Evolutionary conservation across 73 alveolate genomes (phyloP).

Genomic region (Effrenium voratum): DNA sequence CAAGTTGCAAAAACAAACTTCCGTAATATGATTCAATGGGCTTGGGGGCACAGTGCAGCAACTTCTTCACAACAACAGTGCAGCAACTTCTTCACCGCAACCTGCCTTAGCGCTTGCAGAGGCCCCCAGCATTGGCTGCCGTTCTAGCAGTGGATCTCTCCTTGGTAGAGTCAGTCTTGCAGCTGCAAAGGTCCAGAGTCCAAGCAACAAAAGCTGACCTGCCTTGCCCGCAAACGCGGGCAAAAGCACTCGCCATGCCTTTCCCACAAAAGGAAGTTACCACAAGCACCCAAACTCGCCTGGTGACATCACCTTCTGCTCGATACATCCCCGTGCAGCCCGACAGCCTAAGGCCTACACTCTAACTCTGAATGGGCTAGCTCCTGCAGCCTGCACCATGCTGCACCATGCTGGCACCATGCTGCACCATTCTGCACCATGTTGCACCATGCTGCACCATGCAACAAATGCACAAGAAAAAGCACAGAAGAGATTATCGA

Average conservation of each 20-base stretch:
- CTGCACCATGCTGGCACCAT: too few relatives aligned
- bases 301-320: not conserved
- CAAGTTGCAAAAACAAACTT: too few relatives aligned
- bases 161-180: not conserved
- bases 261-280: not conserved
- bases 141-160: not conserved
- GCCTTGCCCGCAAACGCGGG: not conserved
- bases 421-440: too few relatives aligned
- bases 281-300: too few relatives aligned
- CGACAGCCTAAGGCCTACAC: too few relatives aligned
- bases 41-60: not conserved
- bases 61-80: slow-evolving; percentile 14
- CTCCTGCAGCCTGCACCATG: too few relatives aligned
- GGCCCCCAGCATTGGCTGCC: slow-evolving; percentile 27
- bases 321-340: not conserved
- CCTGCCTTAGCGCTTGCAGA: not conserved
- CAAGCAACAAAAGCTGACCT: not conserved
- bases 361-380: too few relatives aligned
- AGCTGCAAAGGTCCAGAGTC: too few relatives aligned
- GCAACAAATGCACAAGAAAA: too few relatives aligned
- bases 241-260: not conserved
- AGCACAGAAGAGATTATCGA: too few relatives aligned
- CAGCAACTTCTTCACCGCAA: not conserved
- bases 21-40: too few relatives aligned
- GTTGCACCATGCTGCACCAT: too few relatives aligned